A percentile compares a stretch with the other conserved stretches of the same genome.
phyloP scores from a whole-genome alignment of 2,329 filamentous ascomycete species.

The Neurospora sp. region DNA sequence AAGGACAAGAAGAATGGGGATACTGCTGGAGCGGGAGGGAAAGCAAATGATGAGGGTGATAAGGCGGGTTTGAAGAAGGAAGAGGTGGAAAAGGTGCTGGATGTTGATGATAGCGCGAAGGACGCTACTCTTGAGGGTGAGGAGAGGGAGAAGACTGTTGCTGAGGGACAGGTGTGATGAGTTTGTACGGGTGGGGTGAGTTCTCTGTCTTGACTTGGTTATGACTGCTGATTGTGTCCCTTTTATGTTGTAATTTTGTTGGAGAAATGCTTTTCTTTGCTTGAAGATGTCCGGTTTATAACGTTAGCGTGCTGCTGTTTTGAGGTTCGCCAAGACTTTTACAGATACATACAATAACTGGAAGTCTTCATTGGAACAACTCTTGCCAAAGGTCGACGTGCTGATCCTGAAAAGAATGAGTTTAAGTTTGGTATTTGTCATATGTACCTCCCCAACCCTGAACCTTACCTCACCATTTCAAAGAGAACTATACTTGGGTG shows the following conservation, averaged over 20 bases:
- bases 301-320: too few relatives aligned
- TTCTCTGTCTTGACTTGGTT: neutral
- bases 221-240: neutral
- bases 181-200: neutral
- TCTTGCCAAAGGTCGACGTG: too few relatives aligned
- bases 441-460: too few relatives aligned
- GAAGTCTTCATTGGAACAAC: too few relatives aligned
- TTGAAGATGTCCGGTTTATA: too few relatives aligned
- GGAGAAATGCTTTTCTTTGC: too few relatives aligned
- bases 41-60: constrained; percentile 23
- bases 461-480: too few relatives aligned
- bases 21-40: constrained; percentile 13
- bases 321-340: too few relatives aligned
- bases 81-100: constrained; percentile 17
- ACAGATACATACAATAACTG: too few relatives aligned
- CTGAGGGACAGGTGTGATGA: neutral
- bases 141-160: constrained; percentile 9
- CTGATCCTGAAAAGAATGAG: too few relatives aligned
- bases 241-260: neutral
- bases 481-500: too few relatives aligned
- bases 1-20: constrained; percentile 4
- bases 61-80: constrained; percentile 16
- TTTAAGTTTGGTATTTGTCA: too few relatives aligned
- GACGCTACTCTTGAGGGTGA: constrained; percentile 17
- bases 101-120: constrained; percentile 24